Evolutionary conservation across 2,329 filamentous ascomycete species (phyloP), one percentile per base, ranked within the genome.

Genomic region (Apiospora saccharicola): DNA sequence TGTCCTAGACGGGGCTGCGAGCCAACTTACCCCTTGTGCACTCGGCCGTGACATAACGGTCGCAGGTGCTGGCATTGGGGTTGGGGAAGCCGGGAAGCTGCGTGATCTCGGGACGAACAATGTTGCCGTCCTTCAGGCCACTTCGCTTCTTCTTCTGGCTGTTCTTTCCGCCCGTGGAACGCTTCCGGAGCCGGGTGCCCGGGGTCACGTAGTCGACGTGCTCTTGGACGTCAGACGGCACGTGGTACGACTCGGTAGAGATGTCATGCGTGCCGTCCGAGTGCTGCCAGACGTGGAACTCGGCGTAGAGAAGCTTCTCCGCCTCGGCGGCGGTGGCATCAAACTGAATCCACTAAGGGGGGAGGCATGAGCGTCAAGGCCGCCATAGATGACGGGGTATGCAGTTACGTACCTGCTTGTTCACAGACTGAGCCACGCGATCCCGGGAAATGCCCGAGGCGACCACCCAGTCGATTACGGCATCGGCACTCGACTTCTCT

Each of bases 231-330:
- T 74, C 71, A 51, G 72, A 75, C 71, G 71, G 77, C 30, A 75
- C 72, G 75, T 73, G 80, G 76, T 74, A 78, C n/a, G 73, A 75
- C 53, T 74, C 75, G 34, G 74, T 74, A 44, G 75, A 67, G 67
- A 74, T 74, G 57, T 76, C 75, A 24, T 64, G 71, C 44, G 72
- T 75, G 67, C 76, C 76, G 13, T 76, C 74, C 4, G 69, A 37
- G 72, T 83, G 80, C 73, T 82, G 76, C 73, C 80, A 82, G 41
- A 80, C 72, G 71, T 82, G 75, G 75, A 80, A 83, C 70, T 81
- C 78, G n/a, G 81, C 79, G 57, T 77, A 78, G 37, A 84, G 71
- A 1, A 84, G 75, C n/a, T 73, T 71, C 61, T 84, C 82, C 2
- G 77, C 79, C 70, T 83, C 81, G 16, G 75, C 73, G 10, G 78